Conservation (phyloP, 257 asterid genomes). For the Salvia miltiorrhiza region DNA sequence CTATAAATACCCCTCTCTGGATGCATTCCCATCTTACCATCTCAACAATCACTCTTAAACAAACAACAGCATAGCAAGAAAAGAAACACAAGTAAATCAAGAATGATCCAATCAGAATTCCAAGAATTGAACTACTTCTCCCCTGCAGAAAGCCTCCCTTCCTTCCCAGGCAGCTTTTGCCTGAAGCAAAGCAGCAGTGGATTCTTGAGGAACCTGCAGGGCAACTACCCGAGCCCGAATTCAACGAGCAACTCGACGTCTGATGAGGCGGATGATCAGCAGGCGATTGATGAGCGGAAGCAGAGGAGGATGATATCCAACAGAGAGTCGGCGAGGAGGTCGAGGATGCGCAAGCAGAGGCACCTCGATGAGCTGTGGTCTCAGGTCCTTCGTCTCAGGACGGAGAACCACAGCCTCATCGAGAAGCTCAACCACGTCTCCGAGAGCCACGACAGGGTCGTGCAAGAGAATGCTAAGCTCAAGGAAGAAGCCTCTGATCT, state of each 20-base stretch:
- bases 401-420: constrained; percentile 54
- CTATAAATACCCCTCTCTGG: constrained; percentile 61
- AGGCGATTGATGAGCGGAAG: constrained; percentile 65
- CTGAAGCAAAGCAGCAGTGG: constrained; percentile 41
- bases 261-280: constrained; percentile 71
- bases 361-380: constrained; percentile 86
- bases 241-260: constrained; percentile 62
- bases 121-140: constrained; percentile 47
- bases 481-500: constrained; percentile 72
- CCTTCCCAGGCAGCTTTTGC: constrained; percentile 40
- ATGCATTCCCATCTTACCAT: constrained; percentile 35
- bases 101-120: constrained; percentile 54
- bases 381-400: constrained; percentile 65
- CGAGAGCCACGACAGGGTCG: constrained; percentile 53
- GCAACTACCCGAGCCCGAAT: constrained; percentile 29
- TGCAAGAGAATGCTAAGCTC: constrained; percentile 56
- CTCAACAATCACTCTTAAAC: constrained; percentile 15
- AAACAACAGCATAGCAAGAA: not conserved
- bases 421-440: constrained; percentile 54
- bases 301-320: constrained; percentile 86
- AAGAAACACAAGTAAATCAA: constrained; percentile 8
- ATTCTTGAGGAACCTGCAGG: constrained; percentile 28
- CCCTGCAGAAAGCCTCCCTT: constrained; percentile 34
- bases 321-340: constrained; percentile 83
- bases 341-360: constrained; percentile 91